These are phyloP conservation scores for Mucuna pruriens DNA, from an alignment of 306 rosid species.

Conservation along the genomic window DNA sequence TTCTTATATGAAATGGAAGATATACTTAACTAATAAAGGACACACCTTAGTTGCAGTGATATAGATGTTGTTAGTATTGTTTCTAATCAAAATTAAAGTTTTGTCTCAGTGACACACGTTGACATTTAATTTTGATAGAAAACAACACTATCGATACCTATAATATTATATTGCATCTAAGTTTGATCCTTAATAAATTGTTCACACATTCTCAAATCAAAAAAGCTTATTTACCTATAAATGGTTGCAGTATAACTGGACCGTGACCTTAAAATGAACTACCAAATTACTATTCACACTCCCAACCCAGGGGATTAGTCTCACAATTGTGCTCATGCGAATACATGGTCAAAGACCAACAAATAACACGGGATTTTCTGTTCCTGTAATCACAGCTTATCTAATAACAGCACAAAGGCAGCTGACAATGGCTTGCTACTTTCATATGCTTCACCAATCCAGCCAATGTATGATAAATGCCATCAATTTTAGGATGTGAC, in stretches of 20 bases:
- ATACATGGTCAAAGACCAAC: background rate
- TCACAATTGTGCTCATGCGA: background rate
- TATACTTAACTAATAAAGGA: background rate
- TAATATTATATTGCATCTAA: no score
- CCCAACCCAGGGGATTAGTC: background rate
- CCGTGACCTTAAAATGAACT: background rate
- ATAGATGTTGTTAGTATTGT: no score
- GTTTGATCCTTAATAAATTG: background rate
- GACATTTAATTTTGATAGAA: no score
- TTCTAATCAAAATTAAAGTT: no score
- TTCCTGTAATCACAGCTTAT: slow-evolving; percentile 2
- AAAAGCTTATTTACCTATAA: background rate
- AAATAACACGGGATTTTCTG: background rate
- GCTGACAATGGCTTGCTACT: slow-evolving; percentile 33
- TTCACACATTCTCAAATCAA: background rate
- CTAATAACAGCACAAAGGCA: background rate
- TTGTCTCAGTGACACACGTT: no score
- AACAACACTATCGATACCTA: no score
- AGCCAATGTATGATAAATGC: slow-evolving; percentile 44
- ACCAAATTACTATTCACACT: background rate
- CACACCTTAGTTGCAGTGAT: no score
- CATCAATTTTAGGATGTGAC: slow-evolving; percentile 52
- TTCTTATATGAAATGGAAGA: background rate
- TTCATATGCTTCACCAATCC: slow-evolving; percentile 60
- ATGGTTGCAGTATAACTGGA: background rate